Evolutionary conservation across 805 yeast species (phyloP), one percentile per base, ranked within the genome.

Genomic region (Sugiyamaella lignohabitans): DNA sequence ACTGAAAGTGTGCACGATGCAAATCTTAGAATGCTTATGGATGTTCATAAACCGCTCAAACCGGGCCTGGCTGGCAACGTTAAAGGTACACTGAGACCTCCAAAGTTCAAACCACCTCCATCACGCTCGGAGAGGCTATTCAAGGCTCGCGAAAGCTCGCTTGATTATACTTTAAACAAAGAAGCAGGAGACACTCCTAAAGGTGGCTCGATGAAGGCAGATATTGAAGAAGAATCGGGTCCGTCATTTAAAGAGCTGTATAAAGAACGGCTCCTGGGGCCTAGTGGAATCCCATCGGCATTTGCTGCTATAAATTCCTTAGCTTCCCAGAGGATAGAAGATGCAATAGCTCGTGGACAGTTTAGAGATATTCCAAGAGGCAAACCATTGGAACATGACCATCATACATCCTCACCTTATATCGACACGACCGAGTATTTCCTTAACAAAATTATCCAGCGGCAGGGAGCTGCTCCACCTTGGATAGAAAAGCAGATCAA

Each of bases 401-500:
- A 57, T 40, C 61, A 67, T 44, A 61, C 64, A n/a, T 68, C 65
- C 53, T 77, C 68, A 60, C 82, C 78, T 40, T 82, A 71, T 63
- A 69, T 73, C 48, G 93, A 78, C 62, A 75, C 74, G 50, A 85
- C 79, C 45, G 94, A 82, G 55, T 86, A 80, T 61, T 86, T 87
- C 60, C 64, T 88, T 66, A 88, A 88, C 64, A 79, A 84, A 51
- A 82, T 88, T 39, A 65, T 88, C 45, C 57, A 64, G 45, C 74
- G 77, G 38, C 96, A 88, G 62, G 88, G 86, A 42, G 80, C 86
- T 1, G 68, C 80, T 8, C 95, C 96, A 0, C 95, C 95, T 0
- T 88, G 96, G 96, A 82, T 88, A 32, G 95, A 87, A 56, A 80
- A 77, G 46, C 93, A 85, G 61, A 70, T 76, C 17, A 71, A 76